Evolutionary conservation across 371 early-diverging fungal genomes (phyloP).

Genomic region (Entomophthora muscae): DNA sequence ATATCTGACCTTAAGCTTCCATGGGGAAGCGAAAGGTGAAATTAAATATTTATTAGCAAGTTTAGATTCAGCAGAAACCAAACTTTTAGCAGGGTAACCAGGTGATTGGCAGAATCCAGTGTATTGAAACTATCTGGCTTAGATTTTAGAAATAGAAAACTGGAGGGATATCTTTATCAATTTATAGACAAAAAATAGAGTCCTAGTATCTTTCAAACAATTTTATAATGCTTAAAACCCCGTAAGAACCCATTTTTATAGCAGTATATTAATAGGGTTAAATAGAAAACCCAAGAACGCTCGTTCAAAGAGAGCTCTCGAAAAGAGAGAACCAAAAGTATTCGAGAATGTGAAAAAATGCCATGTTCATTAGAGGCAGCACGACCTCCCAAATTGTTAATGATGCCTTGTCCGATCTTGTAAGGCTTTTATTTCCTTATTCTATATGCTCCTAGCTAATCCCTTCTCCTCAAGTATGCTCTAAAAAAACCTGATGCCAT

Average conservation of each 20-base stretch:
- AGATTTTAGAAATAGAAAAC: too few relatives aligned
- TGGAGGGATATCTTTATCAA: too few relatives aligned
- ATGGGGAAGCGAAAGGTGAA: too few relatives aligned
- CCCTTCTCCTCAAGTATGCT: constrained; percentile 38
- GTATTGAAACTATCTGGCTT: too few relatives aligned
- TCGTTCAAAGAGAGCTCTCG: constrained; percentile 62
- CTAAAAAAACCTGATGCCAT: constrained; percentile 81
- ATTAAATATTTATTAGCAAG: too few relatives aligned
- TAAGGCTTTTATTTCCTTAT: constrained; percentile 16
- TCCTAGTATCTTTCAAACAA: too few relatives aligned
- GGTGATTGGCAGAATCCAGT: too few relatives aligned
- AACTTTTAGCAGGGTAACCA: too few relatives aligned
- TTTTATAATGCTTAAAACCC: neutral
- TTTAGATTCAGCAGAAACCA: too few relatives aligned
- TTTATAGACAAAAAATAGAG: too few relatives aligned
- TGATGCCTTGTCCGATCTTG: constrained; percentile 76
- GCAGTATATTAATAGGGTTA: neutral
- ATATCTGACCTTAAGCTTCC: too few relatives aligned
- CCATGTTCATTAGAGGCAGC: constrained; percentile 73
- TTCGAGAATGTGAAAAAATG: constrained; percentile 76
- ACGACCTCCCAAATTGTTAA: constrained; percentile 69
- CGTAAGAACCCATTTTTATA: neutral
- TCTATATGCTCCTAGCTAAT: neutral
- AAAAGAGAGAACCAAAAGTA: constrained; percentile 77
- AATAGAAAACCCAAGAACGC: constrained; percentile 66